Conservation (phyloP, 768 basidiomycete species). For the Phaeolepiota aurea region DNA sequence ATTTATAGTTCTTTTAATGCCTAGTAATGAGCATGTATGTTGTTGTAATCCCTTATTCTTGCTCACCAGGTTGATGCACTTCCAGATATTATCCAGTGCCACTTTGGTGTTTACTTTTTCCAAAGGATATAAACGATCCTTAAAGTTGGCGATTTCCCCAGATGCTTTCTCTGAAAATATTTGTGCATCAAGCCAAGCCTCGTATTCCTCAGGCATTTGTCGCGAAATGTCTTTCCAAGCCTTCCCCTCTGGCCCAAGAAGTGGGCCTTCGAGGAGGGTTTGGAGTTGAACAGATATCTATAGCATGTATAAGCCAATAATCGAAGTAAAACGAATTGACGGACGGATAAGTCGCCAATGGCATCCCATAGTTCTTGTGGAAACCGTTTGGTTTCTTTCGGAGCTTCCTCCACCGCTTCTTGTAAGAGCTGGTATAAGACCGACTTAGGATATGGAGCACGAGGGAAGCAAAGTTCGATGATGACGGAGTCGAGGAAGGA, state of each 20-base stretch:
- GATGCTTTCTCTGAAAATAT: conserved; percentile 52
- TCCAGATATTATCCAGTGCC: conserved; percentile 59
- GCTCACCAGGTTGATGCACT: conserved; percentile 47
- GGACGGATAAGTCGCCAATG: conserved; percentile 72
- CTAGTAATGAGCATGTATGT: too few species aligned
- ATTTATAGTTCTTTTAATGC: conserved; percentile 64
- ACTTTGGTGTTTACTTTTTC: conserved; percentile 39
- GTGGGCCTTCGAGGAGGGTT: conserved; percentile 52
- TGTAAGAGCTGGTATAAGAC: conserved; percentile 60
- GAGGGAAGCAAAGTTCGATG: conserved; percentile 74
- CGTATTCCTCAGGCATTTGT: conserved; percentile 51
- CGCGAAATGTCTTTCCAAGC: conserved; percentile 41
- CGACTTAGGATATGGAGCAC: conserved; percentile 55
- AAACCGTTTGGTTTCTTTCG: conserved; percentile 66
- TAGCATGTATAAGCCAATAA: conserved; percentile 1
- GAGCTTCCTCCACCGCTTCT: conserved; percentile 67
- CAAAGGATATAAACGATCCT: conserved; percentile 52
- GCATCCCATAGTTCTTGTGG: conserved; percentile 78
- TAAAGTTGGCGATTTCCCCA: conserved; percentile 36
- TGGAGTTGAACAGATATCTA: conserved; percentile 62
- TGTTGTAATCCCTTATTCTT: background rate
- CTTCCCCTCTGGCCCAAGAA: conserved; percentile 48
- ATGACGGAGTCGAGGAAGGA: conserved; percentile 83
- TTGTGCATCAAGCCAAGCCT: conserved; percentile 65
- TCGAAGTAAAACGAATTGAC: conserved; percentile 8